Conservation (phyloP, 495 filamentous ascomycete genomes). For the Daldinia loculata region DNA sequence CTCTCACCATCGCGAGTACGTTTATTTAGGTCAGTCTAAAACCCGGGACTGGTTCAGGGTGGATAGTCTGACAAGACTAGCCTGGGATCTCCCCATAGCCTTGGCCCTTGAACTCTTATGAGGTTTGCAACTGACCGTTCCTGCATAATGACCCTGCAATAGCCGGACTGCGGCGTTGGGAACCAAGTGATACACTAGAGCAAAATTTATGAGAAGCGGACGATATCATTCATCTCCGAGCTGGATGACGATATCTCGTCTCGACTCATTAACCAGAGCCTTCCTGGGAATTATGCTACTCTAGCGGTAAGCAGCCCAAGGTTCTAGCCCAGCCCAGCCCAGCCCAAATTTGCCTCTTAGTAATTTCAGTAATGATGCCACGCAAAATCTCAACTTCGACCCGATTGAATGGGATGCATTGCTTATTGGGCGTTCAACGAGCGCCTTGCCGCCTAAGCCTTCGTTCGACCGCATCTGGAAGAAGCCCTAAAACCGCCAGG, state of each 20-base stretch:
- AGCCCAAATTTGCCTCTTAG: background rate
- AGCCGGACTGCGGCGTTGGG: background rate
- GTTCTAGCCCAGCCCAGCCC: constrained; percentile 21
- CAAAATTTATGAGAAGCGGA: background rate
- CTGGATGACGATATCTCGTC: background rate
- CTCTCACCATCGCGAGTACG: constrained; percentile 16
- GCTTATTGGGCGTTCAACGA: constrained; percentile 8
- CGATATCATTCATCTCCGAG: background rate
- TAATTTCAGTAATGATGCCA: constrained; percentile 10
- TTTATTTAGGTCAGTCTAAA: constrained; percentile 1
- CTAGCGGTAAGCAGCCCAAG: constrained; percentile 13
- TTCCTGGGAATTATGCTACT: background rate
- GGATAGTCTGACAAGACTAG: constrained; percentile 14
- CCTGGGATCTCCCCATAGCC: background rate
- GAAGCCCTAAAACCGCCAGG: background rate
- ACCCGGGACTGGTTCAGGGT: constrained; percentile 10
- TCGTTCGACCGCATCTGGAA: constrained; percentile 8
- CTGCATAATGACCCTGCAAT: constrained; percentile 29
- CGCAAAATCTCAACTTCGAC: constrained; percentile 14
- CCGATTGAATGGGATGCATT: constrained; percentile 3
- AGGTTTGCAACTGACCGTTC: constrained; percentile 22
- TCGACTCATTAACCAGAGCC: background rate
- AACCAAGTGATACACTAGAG: background rate
- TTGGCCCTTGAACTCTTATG: background rate
- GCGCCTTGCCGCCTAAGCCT: constrained; percentile 11